A percentile compares a stretch with the other conserved stretches of the same genome.
Evolutionary conservation across 768 basidiomycete species (phyloP).

Genomic region (Phylloporus sp.): DNA sequence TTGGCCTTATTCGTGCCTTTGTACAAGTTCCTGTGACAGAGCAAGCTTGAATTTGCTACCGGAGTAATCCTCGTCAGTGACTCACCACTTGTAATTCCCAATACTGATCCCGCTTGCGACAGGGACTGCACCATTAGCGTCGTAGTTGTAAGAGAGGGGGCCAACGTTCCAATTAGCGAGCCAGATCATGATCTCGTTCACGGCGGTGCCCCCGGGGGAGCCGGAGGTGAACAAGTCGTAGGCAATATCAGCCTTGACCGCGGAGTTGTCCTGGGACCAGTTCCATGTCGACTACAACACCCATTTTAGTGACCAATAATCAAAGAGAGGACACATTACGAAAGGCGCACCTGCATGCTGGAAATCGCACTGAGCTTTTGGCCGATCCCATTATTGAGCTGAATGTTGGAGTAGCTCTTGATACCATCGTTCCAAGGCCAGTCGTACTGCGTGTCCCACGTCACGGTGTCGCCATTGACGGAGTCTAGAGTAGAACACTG

Average conservation of each 20-base stretch:
- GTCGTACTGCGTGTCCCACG: constrained; percentile 53
- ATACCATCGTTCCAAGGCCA: constrained; percentile 49
- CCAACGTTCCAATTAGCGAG: constrained; percentile 39
- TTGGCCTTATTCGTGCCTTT: background rate
- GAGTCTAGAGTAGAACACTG: constrained; percentile 47
- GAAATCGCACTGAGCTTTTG: constrained; percentile 22
- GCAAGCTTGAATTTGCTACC: background rate
- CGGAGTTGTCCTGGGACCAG: constrained; percentile 48
- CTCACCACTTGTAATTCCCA: background rate
- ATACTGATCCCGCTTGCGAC: background rate
- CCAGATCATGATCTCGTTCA: constrained; percentile 59
- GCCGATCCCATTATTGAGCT: constrained; percentile 33
- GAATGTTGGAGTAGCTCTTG: constrained; percentile 54
- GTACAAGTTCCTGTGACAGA: background rate
- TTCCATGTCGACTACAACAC: constrained; percentile 33
- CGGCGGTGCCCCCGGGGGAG: constrained; percentile 42
- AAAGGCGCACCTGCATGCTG: constrained; percentile 46
- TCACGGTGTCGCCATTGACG: constrained; percentile 40
- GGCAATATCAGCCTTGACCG: constrained; percentile 50
- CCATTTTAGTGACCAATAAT: background rate
- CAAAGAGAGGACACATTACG: background rate
- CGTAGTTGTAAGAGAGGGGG: background rate
- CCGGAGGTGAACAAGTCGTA: constrained; percentile 60
- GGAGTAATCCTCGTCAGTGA: background rate
- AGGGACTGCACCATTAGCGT: background rate